A percentile compares a stretch with the other conserved stretches of the same genome.
Evolutionary conservation across 2,329 filamentous ascomycete species (phyloP).

Genomic region (Penicillium sp.): DNA sequence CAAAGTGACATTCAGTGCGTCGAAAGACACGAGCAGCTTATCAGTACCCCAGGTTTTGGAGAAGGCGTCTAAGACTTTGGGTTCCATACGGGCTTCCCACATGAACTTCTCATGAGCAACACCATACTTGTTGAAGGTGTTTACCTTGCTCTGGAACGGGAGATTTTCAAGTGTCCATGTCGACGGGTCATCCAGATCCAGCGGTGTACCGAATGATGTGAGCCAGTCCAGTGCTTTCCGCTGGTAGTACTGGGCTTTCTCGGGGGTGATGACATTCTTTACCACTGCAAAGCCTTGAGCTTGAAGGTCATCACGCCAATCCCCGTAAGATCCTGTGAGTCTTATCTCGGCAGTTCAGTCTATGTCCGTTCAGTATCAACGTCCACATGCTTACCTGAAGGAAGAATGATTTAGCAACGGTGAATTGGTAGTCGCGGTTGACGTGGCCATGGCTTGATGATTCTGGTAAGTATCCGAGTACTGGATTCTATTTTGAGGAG

Average conservation of each 20-base stretch:
- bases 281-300: conserved; percentile 20
- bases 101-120: conserved; percentile 26
- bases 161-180: conserved; percentile 22
- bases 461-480: neutral
- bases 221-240: conserved; percentile 25
- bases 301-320: conserved; percentile 24
- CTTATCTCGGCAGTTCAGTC: neutral
- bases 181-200: conserved; percentile 19
- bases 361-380: neutral
- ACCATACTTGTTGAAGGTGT: conserved; percentile 20
- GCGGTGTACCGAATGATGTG: conserved; percentile 13
- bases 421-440: neutral
- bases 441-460: neutral
- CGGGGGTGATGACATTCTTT: conserved; percentile 19
- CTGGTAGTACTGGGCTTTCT: conserved; percentile 22
- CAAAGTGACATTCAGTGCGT: conserved; percentile 23
- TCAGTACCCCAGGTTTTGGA: conserved; percentile 25
- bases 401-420: neutral
- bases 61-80: conserved; percentile 22
- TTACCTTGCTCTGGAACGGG: conserved; percentile 18
- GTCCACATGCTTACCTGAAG: neutral
- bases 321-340: conserved; percentile 14
- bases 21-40: conserved; percentile 24
- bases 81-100: conserved; percentile 26
- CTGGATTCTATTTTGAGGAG: no score